Conservation (phyloP, 805 yeast species). For the Kluyveromyces wickerhamii region DNA sequence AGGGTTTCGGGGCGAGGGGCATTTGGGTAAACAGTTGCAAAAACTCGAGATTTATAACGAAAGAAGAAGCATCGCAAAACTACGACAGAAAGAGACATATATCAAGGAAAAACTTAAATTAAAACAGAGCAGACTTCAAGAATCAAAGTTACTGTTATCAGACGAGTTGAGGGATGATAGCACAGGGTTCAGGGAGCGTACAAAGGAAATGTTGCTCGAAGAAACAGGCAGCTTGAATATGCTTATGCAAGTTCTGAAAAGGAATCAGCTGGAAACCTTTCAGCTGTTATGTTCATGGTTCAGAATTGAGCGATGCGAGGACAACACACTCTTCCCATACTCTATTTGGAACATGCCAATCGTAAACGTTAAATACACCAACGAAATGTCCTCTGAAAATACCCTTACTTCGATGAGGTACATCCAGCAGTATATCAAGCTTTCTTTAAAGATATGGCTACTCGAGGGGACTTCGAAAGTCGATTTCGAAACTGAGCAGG, state of each 20-base stretch:
- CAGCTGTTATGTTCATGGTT: constrained; percentile 1
- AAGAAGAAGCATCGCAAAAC: not conserved
- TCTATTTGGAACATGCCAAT: constrained; percentile 1
- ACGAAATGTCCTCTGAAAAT: not conserved
- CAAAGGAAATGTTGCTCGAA: not conserved
- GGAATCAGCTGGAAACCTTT: not conserved
- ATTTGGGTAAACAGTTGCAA: constrained; percentile 10
- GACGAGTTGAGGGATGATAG: not conserved
- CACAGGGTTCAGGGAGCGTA: not conserved
- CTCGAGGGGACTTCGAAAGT: not conserved
- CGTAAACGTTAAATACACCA: constrained; percentile 2
- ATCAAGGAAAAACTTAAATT: not conserved
- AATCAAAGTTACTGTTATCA: not conserved
- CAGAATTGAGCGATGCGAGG: constrained; percentile 1
- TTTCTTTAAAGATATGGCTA: constrained; percentile 2
- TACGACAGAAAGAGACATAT: not conserved
- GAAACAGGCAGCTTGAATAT: not conserved
- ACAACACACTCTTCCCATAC: not conserved
- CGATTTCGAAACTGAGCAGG: not conserved
- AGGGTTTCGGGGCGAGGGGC: constrained; percentile 13
- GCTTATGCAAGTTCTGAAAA: constrained; percentile 1
- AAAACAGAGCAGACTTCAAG: not conserved
- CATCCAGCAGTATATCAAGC: constrained; percentile 1
- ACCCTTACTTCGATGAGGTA: not conserved
- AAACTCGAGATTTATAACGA: constrained; percentile 13